These are phyloP conservation scores for Syzygium syzygioides DNA, from an alignment of 441 rosid genomes.

Conservation along the genomic window DNA sequence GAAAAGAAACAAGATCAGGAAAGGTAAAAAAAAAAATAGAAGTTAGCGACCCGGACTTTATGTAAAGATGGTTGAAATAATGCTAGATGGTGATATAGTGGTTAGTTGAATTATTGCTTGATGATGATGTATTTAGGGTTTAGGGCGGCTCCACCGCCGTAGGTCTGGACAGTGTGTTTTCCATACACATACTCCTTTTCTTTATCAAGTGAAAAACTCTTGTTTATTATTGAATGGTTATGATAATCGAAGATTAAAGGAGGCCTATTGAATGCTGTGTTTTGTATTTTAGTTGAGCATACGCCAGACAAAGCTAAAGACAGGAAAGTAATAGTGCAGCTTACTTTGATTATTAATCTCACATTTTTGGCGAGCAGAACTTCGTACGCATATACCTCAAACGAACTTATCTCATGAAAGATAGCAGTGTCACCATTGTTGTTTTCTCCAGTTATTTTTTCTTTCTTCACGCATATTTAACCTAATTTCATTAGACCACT, in stretches of 20 bases:
- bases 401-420: not conserved
- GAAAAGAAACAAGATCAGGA: not conserved
- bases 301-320: not conserved
- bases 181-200: not conserved
- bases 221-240: not conserved
- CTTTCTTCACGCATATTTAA: not conserved
- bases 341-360: not conserved
- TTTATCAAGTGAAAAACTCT: not conserved
- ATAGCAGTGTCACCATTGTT: not conserved
- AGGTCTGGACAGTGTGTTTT: not conserved
- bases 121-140: not conserved
- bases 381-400: not conserved
- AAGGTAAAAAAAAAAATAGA: not conserved
- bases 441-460: not conserved
- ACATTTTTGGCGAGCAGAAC: not conserved
- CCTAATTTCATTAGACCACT: not conserved
- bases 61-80: not conserved
- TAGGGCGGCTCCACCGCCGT: not conserved
- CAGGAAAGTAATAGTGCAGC: not conserved
- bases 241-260: not conserved
- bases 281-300: not conserved
- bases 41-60: not conserved
- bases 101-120: not conserved
- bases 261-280: not conserved
- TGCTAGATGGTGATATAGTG: not conserved